Evolutionary conservation across 1,284 basidiomycete species (phyloP), one percentile per base, ranked within the genome.

Genomic region (Fistulinella staudtii): DNA sequence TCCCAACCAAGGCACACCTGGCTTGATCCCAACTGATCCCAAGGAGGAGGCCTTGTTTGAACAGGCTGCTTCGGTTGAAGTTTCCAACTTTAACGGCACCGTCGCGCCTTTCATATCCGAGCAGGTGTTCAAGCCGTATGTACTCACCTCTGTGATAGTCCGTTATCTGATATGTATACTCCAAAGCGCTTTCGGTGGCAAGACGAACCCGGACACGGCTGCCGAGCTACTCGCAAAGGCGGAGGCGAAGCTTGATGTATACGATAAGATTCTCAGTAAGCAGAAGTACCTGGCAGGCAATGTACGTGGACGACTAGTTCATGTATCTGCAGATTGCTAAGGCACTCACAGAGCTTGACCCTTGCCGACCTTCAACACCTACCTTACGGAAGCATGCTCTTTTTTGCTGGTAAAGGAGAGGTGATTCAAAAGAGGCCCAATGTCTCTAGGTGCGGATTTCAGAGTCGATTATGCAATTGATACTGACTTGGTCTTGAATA

Each of bases 291-390:
- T 78, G 13, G 77, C 70, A 24, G 78, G 78, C 0, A 62, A 76
- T 18, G 70, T 74, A 38, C 43, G 68, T 63, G 2, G 24, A 44
- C 23, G 30, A 18, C n/a, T 45, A 0, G 15, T 29, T 8, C 0
- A 2, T 2, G 3, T 21, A 43, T 33, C 17, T 39, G 15, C 3
- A 2, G 14, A 36, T 38, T 4, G 18, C 51, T 61, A 29, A 56
- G 24, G 25, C n/a, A 3, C 17, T 43, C 7, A 22, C 34, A 76
- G 72, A 56, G 59, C 21, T 3, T 71, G 39, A 77, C 76, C 4
- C 56, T 80, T 6, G 75, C 71, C 7, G 79, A 81, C 56, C 63
- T 81, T 7, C 71, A 70, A 59, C 77, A 80, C 54, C 53, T 81
- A 17, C 69, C 79, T 0, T 71, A 71, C 44, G 77, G 70, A 23